Conservation (phyloP, 2,329 filamentous ascomycete genomes). For the Aplosporella prunicola region DNA sequence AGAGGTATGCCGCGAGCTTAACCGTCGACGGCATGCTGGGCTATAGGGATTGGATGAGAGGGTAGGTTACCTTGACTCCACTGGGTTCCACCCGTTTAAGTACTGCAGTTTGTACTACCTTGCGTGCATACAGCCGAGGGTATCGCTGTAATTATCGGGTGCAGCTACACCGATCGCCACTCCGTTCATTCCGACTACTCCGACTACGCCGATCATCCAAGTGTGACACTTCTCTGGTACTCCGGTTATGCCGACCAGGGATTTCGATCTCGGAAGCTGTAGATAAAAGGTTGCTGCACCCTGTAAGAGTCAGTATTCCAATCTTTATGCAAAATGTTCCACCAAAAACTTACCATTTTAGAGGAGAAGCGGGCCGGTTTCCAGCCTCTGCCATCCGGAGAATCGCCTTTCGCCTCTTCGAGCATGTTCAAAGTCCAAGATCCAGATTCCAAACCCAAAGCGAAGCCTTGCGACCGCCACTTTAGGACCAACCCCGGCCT, state of each 20-base stretch:
- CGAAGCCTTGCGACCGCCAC: not conserved
- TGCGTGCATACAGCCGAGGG: too few species aligned
- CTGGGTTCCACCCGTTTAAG: too few species aligned
- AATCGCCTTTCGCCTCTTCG: not conserved
- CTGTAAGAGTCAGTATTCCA: too few species aligned
- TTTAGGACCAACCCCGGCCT: not conserved
- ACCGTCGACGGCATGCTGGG: too few species aligned
- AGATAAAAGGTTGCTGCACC: not conserved
- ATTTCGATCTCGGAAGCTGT: not conserved
- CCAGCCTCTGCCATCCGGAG: not conserved
- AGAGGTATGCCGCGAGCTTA: conserved; percentile 29
- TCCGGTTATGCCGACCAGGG: not conserved
- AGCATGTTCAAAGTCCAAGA: not conserved
- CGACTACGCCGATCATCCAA: not conserved
- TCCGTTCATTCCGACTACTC: conserved; percentile 3
- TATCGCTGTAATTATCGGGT: too few species aligned
- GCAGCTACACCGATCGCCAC: too few species aligned
- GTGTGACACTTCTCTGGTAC: not conserved
- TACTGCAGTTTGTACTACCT: too few species aligned
- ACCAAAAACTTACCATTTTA: not conserved
- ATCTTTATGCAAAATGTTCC: too few species aligned
- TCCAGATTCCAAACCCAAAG: not conserved
- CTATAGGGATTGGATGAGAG: too few species aligned
- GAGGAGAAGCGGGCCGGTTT: not conserved
- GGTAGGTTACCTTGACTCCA: too few species aligned